Conservation (phyloP, 768 basidiomycete genomes). For the Heimioporus sp. region DNA sequence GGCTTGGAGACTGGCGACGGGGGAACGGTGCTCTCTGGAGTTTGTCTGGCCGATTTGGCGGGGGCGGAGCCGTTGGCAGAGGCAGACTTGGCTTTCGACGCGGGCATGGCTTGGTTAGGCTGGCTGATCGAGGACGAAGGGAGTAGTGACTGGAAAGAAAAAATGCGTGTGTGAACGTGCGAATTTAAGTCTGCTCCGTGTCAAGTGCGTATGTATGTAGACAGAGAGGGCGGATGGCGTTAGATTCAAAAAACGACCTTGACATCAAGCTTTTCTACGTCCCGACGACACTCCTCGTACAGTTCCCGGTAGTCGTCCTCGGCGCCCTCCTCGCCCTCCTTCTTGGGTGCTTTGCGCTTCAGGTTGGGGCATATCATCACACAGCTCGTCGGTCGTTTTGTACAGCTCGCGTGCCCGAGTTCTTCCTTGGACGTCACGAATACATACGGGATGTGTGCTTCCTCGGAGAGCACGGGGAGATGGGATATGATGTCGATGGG, state of each 20-base stretch:
- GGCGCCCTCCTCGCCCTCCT: slow-evolving; percentile 58
- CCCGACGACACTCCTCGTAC: slow-evolving; percentile 82
- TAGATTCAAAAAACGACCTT: slow-evolving; percentile 59
- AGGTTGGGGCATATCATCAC: slow-evolving; percentile 89
- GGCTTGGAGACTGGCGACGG: slow-evolving; percentile 25
- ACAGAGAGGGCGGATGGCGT: no score
- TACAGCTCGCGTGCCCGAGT: slow-evolving; percentile 91
- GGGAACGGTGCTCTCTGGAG: slow-evolving; percentile 28
- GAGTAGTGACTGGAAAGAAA: slow-evolving; percentile 22
- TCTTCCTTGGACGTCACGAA: slow-evolving; percentile 93
- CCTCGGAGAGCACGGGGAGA: slow-evolving; percentile 91
- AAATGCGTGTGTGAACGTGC: slow-evolving; percentile 19
- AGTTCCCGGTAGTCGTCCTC: slow-evolving; percentile 86
- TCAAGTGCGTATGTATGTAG: no score
- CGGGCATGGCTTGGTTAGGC: slow-evolving; percentile 30
- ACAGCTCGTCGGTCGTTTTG: slow-evolving; percentile 97
- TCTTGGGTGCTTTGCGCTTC: slow-evolving; percentile 67
- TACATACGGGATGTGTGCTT: slow-evolving; percentile 86
- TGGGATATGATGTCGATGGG: slow-evolving; percentile 99
- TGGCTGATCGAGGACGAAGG: slow-evolving; percentile 8
- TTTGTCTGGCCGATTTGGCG: slow-evolving; percentile 13
- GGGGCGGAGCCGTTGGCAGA: slow-evolving; percentile 48
- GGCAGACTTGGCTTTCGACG: slow-evolving; percentile 55
- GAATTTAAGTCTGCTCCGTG: slow-evolving; percentile 3
- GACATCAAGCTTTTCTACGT: slow-evolving; percentile 80